Evolutionary conservation across 805 yeast genomes (phyloP), one percentile per base, ranked within the genome.

Genomic region (Cyberlindnera mississippiensis): DNA sequence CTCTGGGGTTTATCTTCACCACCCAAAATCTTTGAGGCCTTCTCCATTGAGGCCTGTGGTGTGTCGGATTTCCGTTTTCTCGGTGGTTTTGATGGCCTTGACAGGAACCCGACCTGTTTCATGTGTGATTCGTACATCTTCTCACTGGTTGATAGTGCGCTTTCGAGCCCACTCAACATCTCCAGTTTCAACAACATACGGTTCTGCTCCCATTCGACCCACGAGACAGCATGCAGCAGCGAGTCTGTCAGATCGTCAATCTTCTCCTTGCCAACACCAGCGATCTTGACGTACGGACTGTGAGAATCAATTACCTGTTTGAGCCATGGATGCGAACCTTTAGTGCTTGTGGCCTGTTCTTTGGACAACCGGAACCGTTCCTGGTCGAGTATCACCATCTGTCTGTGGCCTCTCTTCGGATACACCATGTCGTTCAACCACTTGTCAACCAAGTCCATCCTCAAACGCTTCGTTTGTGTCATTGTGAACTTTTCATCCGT

Each of bases 181-280:
- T 55, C 60, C 35, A 53, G 28, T 9, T 41, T 44, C 35, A 55
- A 29, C 5, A 51, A 40, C 50, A 51, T 50, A 31, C 45, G 47
- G 26, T 57, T 55, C 4, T 45, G 53, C 37, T 57, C 55, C 60
- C 59, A 56, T 18, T 56, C 51, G 14, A 46, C 28, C 53, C 54
- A 56, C 1, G 60, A 35, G 2, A 56, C 11, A 2, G 47, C 55
- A 39, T 55, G 60, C 1, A 57, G 31, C 10, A 56, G 22, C 1
- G 56, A 51, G 34, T 57, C 62, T 9, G 41, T 53, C 4, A 55
- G 35, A 37, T 57, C 62, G 29, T 57, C 62, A 22, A 55, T 56
- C 37, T 57, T 57, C 2, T 40, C 44, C n/a, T 40, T 37, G 2
- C 45, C 49, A 12, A 24, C 27, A 12, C 16, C 42, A 6, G 41